phyloP scores from a whole-genome alignment of 2,329 filamentous ascomycete species.

The Penicillium sp. region DNA sequence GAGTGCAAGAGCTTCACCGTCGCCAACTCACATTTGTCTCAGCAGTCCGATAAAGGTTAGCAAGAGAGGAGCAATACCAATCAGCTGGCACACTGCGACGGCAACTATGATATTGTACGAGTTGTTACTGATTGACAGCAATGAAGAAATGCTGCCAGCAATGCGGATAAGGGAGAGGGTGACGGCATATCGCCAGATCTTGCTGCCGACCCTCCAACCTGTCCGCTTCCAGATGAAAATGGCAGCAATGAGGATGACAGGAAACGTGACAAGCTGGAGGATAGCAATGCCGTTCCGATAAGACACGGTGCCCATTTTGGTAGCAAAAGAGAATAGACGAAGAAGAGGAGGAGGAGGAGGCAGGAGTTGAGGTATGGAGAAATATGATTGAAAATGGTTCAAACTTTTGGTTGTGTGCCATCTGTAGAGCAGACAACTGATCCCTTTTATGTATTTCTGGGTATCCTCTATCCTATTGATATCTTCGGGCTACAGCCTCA shows the following conservation, averaged over 20 bases:
- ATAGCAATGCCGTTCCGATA: constrained; percentile 32
- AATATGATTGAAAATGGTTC: too few species aligned
- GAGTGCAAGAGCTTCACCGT: too few species aligned
- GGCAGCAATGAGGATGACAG: constrained; percentile 23
- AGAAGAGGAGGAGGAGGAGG: too few species aligned
- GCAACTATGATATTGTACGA: constrained; percentile 20
- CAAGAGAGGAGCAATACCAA: constrained; percentile 30
- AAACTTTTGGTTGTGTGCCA: too few species aligned
- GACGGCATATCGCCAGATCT: constrained; percentile 29
- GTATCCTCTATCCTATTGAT: too few species aligned
- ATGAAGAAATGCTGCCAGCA: constrained; percentile 25
- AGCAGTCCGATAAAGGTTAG: constrained; percentile 29
- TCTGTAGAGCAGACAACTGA: too few species aligned
- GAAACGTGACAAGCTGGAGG: constrained; percentile 30
- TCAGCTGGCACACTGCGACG: constrained; percentile 28
- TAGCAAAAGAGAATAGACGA: not conserved
- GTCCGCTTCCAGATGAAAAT: constrained; percentile 28
- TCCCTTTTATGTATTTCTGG: too few species aligned
- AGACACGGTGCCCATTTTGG: constrained; percentile 20
- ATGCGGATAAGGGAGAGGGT: constrained; percentile 32
- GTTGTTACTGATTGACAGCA: constrained; percentile 23
- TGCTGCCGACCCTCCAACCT: constrained; percentile 27
- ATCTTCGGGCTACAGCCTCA: too few species aligned
- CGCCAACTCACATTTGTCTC: constrained; percentile 27
- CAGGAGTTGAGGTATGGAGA: too few species aligned